Evolutionary conservation across 768 basidiomycete species (phyloP), one percentile per base, ranked within the genome.

Genomic region (Tylopilus plumbeoviolaceoides): DNA sequence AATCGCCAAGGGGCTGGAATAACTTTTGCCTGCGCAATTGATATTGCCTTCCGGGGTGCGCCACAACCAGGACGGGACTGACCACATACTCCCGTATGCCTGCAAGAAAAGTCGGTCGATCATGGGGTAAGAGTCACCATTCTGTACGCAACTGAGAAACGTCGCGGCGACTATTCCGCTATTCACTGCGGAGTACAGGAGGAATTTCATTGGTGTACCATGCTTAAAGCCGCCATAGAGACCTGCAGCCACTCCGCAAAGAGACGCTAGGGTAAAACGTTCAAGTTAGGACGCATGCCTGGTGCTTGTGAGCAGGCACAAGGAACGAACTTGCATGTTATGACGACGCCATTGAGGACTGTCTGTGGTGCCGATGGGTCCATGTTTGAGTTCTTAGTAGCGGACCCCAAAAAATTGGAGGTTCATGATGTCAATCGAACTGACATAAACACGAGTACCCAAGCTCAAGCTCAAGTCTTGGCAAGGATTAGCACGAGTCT

Each of bases 291-390:
- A 63, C 58, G 55, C 36, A 59, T 38, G 53, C 49, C 58, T 53
- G 25, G 40, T 45, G 51, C 50, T 39, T 33, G 47, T 30, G 15
- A 33, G 49, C 44, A 41, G 28, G 25, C 35, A 53, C 43, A 54
- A 54, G 59, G 60, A 72, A 86, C 84, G 82, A 82, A 89, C 88
- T 86, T 79, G 87, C 88, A 90, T 84, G 85, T 82, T 71, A 78
- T 68, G 56, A 79, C 62, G 25, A 85, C 81, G 51, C 85, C 84
- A 51, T 78, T 72, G 27, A 76, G 73, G 42, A 89, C 73, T 25
- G 77, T 81, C 53, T 65, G 59, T 33, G 70, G 61, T 53, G 68
- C 70, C 48, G 63, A 64, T 4, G 65, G 61, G 43, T 70, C 68
- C 68, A 70, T 70, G 41, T 45, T 36, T 17, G 38, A 9, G 38